Evolutionary conservation across 768 basidiomycete genomes (phyloP), one percentile per base, ranked within the genome.

Genomic region (Agaricus subrufescens): DNA sequence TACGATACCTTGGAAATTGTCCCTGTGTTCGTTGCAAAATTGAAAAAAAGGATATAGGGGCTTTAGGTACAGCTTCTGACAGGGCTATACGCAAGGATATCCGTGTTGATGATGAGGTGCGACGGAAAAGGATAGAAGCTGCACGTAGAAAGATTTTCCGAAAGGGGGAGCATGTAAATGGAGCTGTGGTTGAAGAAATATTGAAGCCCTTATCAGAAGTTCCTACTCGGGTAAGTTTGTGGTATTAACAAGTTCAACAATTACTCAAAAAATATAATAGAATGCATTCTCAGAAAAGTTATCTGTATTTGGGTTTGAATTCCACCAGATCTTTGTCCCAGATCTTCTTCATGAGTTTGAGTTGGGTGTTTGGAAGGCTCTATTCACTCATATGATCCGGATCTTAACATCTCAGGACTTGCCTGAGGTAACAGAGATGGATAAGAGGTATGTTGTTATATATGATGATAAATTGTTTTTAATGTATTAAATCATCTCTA

Each of bases 301-400:
- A 19, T 52, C 29, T 0, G 37, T 48, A 3, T 38, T 43, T 30
- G 65, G 63, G 0, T 66, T 72, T 46, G 64, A 72, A 46, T 60
- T 67, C 19, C 71, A 58, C 39, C 2, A 40, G 1, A 66, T 73
- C 51, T 66, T 75, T 40, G 67, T 69, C 0, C 62, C 67, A 0
- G 73, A 76, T 58, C 51, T 76, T 3, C 34, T 77, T 46, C 75
- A 76, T 55, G 73, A 77, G 54, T 65, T 75, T 45, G 73, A 75
- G 54, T 57, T 75, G 10, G 72, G 74, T 6, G 66, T 71, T 1
- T 73, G 69, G 70, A 77, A 75, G 54, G 59, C 68, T 1, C 25
- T 71, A 2, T 71, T 75, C 46, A 67, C 56, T 1, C 76, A 76
- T 46, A 60, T 75, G 0, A 56, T 75, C 3, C 66, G 68, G 0